A percentile compares a stretch with the other conserved stretches of the same genome.
These are phyloP conservation scores for Xylariaceae sp. DNA, from an alignment of 2,329 filamentous ascomycete genomes.

Conservation along the genomic window DNA sequence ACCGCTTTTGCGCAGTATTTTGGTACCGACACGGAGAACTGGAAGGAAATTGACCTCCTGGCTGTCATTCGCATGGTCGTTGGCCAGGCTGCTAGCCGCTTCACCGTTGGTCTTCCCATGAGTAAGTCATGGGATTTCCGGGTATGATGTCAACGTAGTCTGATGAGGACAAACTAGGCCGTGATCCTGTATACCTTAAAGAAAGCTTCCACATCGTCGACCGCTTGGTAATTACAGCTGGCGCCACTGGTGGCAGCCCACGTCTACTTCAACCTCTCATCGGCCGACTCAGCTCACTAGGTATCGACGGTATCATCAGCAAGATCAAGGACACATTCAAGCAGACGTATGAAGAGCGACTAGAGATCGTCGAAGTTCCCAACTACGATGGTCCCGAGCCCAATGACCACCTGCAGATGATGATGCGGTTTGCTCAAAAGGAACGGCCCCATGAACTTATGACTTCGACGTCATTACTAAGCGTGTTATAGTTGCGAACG, in stretches of 20 bases:
- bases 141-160: too few species aligned
- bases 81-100: slow-evolving; percentile 14
- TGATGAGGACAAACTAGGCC: too few species aligned
- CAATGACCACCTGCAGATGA: slow-evolving; percentile 37
- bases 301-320: not conserved
- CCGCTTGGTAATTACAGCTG: slow-evolving; percentile 1
- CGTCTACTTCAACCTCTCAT: not conserved
- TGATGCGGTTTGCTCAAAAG: slow-evolving; percentile 35
- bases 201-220: not conserved
- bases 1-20: slow-evolving; percentile 30
- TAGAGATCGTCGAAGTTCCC: not conserved
- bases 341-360: not conserved
- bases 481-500: slow-evolving; percentile 29
- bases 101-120: slow-evolving; percentile 23
- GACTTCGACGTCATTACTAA: slow-evolving; percentile 23
- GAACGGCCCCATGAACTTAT: slow-evolving; percentile 34
- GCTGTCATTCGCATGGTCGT: slow-evolving; percentile 23
- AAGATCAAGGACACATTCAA: not conserved
- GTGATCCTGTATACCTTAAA: slow-evolving; percentile 33
- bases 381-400: slow-evolving; percentile 18
- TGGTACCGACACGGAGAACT: slow-evolving; percentile 28
- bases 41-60: slow-evolving; percentile 29
- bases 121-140: too few species aligned
- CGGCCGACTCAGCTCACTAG: not conserved
- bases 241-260: not conserved